Conservation (phyloP, 495 filamentous ascomycete species). For the Tuber brumale region DNA sequence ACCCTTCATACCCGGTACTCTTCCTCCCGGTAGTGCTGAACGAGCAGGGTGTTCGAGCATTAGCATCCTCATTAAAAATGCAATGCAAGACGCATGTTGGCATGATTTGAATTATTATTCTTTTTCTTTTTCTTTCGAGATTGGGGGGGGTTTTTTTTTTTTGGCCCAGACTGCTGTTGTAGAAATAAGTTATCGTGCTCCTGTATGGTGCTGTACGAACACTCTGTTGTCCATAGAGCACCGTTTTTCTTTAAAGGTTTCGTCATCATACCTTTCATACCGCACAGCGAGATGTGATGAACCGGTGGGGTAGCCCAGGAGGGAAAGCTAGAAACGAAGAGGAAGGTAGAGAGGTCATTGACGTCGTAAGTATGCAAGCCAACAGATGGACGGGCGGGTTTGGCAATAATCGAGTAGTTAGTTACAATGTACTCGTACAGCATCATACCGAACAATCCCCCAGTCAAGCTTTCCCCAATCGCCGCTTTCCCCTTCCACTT, state of each 20-base stretch:
- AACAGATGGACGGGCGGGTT: not conserved
- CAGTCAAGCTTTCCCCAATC: not conserved
- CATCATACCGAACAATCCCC: not conserved
- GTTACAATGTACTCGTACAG: not conserved
- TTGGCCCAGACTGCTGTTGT: not conserved
- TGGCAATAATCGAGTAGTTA: not conserved
- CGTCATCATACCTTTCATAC: too few species aligned
- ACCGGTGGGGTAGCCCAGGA: not conserved
- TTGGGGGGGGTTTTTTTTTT: not conserved
- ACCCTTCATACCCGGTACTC: not conserved
- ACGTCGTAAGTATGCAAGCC: not conserved
- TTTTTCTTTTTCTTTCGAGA: not conserved
- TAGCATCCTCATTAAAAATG: not conserved
- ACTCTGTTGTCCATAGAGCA: not conserved
- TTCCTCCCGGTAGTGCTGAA: not conserved
- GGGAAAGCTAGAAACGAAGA: not conserved
- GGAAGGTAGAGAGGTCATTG: not conserved
- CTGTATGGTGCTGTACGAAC: not conserved
- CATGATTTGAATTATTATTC: not conserved
- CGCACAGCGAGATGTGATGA: not conserved
- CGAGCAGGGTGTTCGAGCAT: not conserved
- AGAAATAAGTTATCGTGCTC: not conserved
- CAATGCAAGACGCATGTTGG: constrained; percentile 2
- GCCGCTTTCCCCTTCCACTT: not conserved
- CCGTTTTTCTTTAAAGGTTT: not conserved